Conservation (phyloP, 106 monocot species). For the Triglochin maritima region DNA sequence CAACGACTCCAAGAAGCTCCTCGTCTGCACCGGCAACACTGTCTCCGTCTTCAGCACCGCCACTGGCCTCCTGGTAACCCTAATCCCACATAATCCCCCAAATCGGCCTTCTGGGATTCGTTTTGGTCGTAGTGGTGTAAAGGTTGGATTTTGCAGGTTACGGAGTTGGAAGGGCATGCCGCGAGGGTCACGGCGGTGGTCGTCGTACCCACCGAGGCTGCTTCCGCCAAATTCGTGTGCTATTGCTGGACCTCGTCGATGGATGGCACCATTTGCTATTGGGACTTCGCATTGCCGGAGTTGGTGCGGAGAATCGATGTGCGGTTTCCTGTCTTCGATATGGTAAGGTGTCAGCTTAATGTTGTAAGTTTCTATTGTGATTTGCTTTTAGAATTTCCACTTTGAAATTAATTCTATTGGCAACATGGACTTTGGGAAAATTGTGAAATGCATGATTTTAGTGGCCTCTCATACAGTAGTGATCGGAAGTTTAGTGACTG, state of each 20-base stretch:
- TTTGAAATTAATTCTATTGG: too few relatives aligned
- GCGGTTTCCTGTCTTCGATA: constrained; percentile 1
- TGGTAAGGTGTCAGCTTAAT: constrained; percentile 1
- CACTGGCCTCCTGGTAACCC: constrained; percentile 68
- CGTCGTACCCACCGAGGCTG: constrained; percentile 9
- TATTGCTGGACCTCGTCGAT: constrained; percentile 25
- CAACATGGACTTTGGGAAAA: too few relatives aligned
- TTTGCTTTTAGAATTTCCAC: too few relatives aligned
- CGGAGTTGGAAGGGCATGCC: constrained; percentile 27
- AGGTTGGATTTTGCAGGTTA: constrained; percentile 7
- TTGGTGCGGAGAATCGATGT: constrained; percentile 9
- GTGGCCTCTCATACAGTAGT: too few relatives aligned
- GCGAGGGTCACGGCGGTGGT: constrained; percentile 14
- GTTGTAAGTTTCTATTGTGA: too few relatives aligned
- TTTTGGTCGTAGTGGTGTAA: too few relatives aligned
- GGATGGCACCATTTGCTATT: constrained; percentile 20
- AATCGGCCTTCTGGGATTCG: background rate
- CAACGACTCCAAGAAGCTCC: constrained; percentile 60
- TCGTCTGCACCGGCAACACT: constrained; percentile 68
- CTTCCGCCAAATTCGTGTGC: constrained; percentile 6
- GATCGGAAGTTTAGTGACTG: too few relatives aligned
- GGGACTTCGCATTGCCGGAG: constrained; percentile 17
- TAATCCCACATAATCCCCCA: too few relatives aligned
- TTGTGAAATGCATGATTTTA: too few relatives aligned
- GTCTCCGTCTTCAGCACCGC: constrained; percentile 79